These are phyloP conservation scores for Diphasiastrum complanatum DNA, from an alignment of 83 land plant species.

Conservation along the genomic window DNA sequence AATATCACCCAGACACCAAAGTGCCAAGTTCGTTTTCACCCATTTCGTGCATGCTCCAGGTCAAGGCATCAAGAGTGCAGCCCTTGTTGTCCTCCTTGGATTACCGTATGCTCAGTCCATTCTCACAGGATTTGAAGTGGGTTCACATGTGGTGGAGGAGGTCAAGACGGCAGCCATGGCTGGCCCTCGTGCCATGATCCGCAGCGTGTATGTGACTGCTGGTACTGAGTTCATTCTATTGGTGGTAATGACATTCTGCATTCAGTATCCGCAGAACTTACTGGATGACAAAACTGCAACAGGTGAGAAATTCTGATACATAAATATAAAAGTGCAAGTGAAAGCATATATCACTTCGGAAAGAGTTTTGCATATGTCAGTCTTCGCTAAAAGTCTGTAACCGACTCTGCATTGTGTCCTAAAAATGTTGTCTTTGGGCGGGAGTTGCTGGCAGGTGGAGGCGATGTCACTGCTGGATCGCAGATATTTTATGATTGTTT, in stretches of 20 bases:
- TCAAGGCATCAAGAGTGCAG: conserved; percentile 3
- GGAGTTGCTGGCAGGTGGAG: no score
- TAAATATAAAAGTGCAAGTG: no score
- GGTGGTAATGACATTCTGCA: conserved; percentile 17
- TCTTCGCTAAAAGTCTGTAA: no score
- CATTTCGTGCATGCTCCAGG: conserved; percentile 15
- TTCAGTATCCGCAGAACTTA: conserved; percentile 6
- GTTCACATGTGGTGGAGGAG: conserved; percentile 19
- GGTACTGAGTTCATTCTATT: conserved; percentile 8
- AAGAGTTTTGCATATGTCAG: no score
- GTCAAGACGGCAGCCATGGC: conserved; percentile 18
- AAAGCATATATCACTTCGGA: no score
- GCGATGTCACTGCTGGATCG: no score
- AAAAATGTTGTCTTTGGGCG: no score
- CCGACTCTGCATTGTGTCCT: no score
- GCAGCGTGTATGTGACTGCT: conserved; percentile 20
- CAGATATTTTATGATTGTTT: no score
- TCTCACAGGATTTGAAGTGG: conserved; percentile 23
- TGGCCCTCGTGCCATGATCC: conserved; percentile 18
- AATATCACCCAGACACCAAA: conserved; percentile 3
- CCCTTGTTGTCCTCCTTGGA: conserved; percentile 12
- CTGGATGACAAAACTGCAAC: conserved; percentile 5
- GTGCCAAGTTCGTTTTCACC: conserved; percentile 15
- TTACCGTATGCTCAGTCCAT: conserved; percentile 16
- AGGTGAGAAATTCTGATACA: background rate